Conservation (phyloP, 805 yeast species). For the Brettanomyces anomalus region DNA sequence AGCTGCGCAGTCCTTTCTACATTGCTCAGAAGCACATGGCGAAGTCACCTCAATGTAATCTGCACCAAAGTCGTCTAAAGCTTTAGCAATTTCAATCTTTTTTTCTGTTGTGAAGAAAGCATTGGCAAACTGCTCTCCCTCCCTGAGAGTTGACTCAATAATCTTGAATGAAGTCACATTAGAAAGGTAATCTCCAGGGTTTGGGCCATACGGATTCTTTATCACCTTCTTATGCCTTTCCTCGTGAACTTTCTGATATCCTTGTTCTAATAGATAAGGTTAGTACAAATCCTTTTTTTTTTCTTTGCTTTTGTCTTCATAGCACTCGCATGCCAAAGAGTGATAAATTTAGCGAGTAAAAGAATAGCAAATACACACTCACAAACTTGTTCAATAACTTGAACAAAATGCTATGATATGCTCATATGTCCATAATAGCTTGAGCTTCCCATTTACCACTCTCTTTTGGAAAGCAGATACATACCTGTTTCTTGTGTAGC, state of each 20-base stretch:
- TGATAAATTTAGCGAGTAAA: too few relatives aligned
- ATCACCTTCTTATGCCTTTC: conserved; percentile 27
- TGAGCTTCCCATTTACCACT: too few relatives aligned
- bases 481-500: too few relatives aligned
- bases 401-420: too few relatives aligned
- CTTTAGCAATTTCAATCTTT: conserved; percentile 95
- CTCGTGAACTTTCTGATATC: conserved; percentile 39
- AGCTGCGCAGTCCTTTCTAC: conserved; percentile 91
- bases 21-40: conserved; percentile 96
- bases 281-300: too few relatives aligned
- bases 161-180: conserved; percentile 84
- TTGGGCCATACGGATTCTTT: conserved; percentile 76
- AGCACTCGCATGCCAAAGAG: too few relatives aligned
- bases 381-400: too few relatives aligned
- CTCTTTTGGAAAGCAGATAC: too few relatives aligned
- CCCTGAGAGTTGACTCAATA: conserved; percentile 93
- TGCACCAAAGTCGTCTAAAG: conserved; percentile 94
- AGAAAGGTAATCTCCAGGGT: conserved; percentile 86
- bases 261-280: conserved; percentile 10
- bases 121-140: conserved; percentile 98
- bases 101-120: conserved; percentile 92
- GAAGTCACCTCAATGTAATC: conserved; percentile 97
- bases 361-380: too few relatives aligned
- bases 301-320: too few relatives aligned
- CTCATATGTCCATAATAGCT: too few relatives aligned